Base-by-base conservation (phyloP, 2,329 filamentous ascomycete genomes). In the Nigrospora osmanthi region DNA sequence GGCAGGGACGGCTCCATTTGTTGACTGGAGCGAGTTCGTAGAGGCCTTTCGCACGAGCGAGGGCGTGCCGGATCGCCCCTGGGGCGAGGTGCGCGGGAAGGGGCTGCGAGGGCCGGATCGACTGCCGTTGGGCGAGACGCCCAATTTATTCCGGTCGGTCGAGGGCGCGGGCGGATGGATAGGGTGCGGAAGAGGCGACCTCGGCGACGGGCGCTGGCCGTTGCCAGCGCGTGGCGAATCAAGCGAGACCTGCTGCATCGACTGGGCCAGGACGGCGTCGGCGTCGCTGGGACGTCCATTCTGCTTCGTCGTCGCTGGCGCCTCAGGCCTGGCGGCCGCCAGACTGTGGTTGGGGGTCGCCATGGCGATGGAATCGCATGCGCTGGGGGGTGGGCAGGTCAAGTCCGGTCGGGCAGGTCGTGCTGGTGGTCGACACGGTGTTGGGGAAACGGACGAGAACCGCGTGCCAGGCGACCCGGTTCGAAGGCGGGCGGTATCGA, bases 21-120 rank as follows among this genome's bases (percentile, higher is more conserved):
- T 64, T 2, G 75, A 78, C 51, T 69, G 73, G 35, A 81, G 60
- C 31, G 78, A 81, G 58, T 73, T 80, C 52, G 71, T 71, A 3
- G 78, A 81, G 2, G 76, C 69, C 54, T 80, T 81, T 28, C 75
- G 70, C 35, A 76, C 60, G 6, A 81, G 62, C 0, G 68, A 66
- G 1, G 76, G 76, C 3, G 75, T 76, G 16, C 61, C 64, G 5
- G 72, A 68, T 44, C 70, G 65, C 6, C 73, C 71, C 11, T 68
- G 66, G 13, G 66, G 61, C 16, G 38, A 42, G 11, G 49, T 28
- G 9, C 55, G 57, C 55, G 59, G 49, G 58, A 73, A 43, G 54
- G 73, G 66, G 58, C 74, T 58, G 58, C 70, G 54, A 61, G 70
- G 49, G 52, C 66, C 49, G 54, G 59, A 52, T 57, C 66, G 45